Base-by-base conservation (phyloP, 129 eudicot genomes). In the Chrysanthemum seticuspe region DNA sequence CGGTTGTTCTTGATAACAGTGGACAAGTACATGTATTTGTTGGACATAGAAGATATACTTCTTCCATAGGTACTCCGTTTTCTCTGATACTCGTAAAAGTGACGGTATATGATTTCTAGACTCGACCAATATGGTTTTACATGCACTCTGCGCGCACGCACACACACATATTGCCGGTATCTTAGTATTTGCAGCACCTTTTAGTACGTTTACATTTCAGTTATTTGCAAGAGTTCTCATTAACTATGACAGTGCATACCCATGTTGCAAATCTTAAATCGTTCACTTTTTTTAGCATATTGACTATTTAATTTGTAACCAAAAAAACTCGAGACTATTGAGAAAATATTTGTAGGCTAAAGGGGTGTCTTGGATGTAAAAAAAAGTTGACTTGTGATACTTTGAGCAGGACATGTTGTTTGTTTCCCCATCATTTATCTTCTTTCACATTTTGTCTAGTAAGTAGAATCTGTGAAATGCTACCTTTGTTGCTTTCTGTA, bases 401-500 rank as follows among this genome's bases (percentile, higher is more conserved):
- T 71, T 57, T 55, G 67, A 57, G 66, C 75, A 56, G 2, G 55
- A 61, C 60, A 67, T 70, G 63, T 76, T 67, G 13, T 29, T 52
- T 53, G 78, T 64, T 74, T 65, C 54, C 64, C 13, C 65, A 53
- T 55, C 48, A 21, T 40, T 6, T 18, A 52, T 52, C 55, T 54
- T 65, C 5, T 65, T 62, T 53, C 60, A 75, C 65, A 29, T 75
- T 45, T 27, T 45, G 59, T 49, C 61, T 29, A 49, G 5, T n/a
- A 15, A 49, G 49, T 61, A 70, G 14, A 70, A 70, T 27, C 23
- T 50, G 7, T 64, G 53, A 10, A 60, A 62, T 70, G 70, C 29
- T 68, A 36, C 57, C 18, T 70, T 50, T 69, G 64, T 69, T 77
- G 75, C 23, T 69, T 49, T 77, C 57, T 50, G 13, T 61, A 62